Conservation (phyloP, 2,329 filamentous ascomycete species). For the Magnaporthiopsis incrustans region DNA sequence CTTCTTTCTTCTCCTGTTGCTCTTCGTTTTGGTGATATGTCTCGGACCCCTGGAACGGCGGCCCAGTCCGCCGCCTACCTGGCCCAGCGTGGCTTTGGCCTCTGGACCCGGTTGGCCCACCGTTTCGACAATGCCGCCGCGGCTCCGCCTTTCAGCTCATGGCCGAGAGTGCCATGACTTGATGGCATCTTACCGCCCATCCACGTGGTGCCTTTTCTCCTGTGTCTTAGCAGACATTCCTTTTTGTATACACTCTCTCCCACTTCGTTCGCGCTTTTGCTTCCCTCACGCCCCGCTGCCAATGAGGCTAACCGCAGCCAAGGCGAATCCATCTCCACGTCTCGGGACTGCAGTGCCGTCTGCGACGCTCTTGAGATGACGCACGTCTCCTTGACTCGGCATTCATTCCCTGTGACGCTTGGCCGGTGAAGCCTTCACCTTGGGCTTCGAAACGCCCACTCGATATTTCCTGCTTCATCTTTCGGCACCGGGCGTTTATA, state of each 20-base stretch:
- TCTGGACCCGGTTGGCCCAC: not conserved
- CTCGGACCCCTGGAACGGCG: not conserved
- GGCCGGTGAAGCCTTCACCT: not conserved
- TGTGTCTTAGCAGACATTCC: not conserved
- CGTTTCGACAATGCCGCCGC: not conserved
- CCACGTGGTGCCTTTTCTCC: not conserved
- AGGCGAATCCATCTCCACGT: not conserved
- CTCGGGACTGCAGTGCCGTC: not conserved
- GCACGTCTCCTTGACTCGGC: not conserved
- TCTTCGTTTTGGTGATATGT: not conserved
- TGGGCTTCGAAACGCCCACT: not conserved
- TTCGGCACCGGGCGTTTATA: not conserved
- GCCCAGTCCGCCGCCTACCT: too few species aligned
- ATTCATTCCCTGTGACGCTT: not conserved
- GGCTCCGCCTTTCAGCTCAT: not conserved
- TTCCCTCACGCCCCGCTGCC: too few species aligned
- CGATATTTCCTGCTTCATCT: not conserved
- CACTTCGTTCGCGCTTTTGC: not conserved
- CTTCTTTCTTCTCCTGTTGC: not conserved
- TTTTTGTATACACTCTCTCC: not conserved
- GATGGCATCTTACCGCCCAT: not conserved
- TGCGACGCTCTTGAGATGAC: not conserved
- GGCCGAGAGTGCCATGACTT: not conserved
- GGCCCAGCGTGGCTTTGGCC: not conserved
- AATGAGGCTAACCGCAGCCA: not conserved